Base-by-base conservation (phyloP, 345 rosid genomes). In the Triadica sebifera region DNA sequence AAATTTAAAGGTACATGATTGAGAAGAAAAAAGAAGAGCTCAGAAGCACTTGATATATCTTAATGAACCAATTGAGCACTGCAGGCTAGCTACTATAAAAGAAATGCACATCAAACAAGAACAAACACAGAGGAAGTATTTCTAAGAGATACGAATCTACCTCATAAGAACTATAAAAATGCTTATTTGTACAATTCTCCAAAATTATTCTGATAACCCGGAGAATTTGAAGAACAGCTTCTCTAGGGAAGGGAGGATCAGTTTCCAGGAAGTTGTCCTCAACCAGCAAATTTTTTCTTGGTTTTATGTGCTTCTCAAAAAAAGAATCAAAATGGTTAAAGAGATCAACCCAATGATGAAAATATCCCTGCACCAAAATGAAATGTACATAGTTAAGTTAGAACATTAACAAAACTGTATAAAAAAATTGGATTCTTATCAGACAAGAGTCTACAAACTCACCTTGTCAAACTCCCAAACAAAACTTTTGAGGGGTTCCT, bases 311-410 rank as follows among this genome's bases (percentile, higher is more conserved):
- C 89, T 94, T 92, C 83, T 92, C 98, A 78, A 94, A 94, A 86
- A 85, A 92, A 69, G 93, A 84, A 85, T 91, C 98, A 77, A 94
- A 94, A 80, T 92, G 84, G 85, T 92, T 93, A 78, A 94, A 92
- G 72, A 92, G 97, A 79, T 94, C 98, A 80, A 90, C 92, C 98
- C 98, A 94, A 41, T 94, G 98, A 87, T 92, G 95, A 78, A 94
- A 94, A 83, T 94, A 97, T 60, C 98, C 98, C 98, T 94, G 89
- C 80, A 80, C 4, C 56, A 84, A 58, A 17, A 49, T 69, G 8
- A 74, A 72, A 77, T 25, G 51, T 34, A 11, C 12, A 62, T 78
- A 65, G 74, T 72, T 78, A 19, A 75, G 77, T 77, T 64, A 62
- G 19, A 25, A 5, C 17, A 58, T 3, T 12, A 16, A 50, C 2